Evolutionary conservation across 2,329 filamentous ascomycete genomes (phyloP), one percentile per base, ranked within the genome.

Genomic region (Fusarium dimerum): DNA sequence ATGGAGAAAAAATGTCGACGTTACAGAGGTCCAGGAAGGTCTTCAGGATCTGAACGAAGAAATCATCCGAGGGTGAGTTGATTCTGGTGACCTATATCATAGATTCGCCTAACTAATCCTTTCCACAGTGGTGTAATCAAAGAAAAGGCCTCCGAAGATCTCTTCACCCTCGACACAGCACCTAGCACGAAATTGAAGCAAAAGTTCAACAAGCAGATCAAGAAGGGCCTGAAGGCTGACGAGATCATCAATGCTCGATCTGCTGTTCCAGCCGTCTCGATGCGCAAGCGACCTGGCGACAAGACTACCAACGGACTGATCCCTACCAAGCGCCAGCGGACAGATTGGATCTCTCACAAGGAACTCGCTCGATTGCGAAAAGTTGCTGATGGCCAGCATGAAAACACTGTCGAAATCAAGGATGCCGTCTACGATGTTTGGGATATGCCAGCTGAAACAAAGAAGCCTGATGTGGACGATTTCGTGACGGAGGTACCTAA

Each of bases 1-100:
- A 32, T 99, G 94, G 94, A 84, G 94, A 68, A 99, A 97, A 73
- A 96, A 99, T 76, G 91, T 99, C 72, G 91, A 99, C 74, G 84
- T 97, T 56, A 88, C 90, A 29, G 87, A 96, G 57, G 84, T 99
- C 26, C 83, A 93, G 65, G 77, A 88, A 48, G 94, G 94, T 55
- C 83, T 99, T 34, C 87, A 92, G 57, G 82, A 89, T 66, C 78
- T 95, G 61, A 91, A 94, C 66, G 88, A 95, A 53, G 89, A 97
- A 76, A 88, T 97, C 56, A 94, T 96, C 61, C 83, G 87, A 78
- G 94, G 94, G 91, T 93, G 79, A 54, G 77, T 16, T 41, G 45
- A 9, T 41, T 36, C 40, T 29, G 20, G 32, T 51, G 18, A 8
- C 13, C 7, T 43, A 7, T 3, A 6, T 30, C 30, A 43, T 2